phyloP scores from a whole-genome alignment of 495 filamentous ascomycete species.

The Endocarpon pusillum region DNA sequence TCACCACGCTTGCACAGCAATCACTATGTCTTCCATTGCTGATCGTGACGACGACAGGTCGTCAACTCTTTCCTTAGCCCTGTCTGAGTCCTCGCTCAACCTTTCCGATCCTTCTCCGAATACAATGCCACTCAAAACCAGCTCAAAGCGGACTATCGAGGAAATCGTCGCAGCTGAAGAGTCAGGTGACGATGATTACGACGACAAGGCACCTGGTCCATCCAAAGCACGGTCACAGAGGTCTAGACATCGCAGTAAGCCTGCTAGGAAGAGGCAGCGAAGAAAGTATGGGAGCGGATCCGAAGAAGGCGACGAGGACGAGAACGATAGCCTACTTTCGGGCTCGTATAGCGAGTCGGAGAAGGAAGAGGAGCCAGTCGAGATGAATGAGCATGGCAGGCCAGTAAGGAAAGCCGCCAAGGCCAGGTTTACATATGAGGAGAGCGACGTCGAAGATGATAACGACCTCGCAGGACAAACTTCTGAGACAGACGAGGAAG shows the following conservation, averaged over 20 bases:
- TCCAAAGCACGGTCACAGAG: conserved; percentile 28
- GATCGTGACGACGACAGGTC: too few relatives aligned
- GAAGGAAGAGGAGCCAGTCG: conserved; percentile 44
- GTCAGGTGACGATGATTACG: conserved; percentile 66
- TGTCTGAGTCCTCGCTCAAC: too few relatives aligned
- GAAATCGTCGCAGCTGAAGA: conserved; percentile 71
- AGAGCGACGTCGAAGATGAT: conserved; percentile 12
- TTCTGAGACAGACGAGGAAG: conserved; percentile 18
- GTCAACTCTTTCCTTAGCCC: too few relatives aligned
- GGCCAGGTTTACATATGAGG: conserved; percentile 1
- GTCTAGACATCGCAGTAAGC: conserved; percentile 20
- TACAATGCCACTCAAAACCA: too few relatives aligned
- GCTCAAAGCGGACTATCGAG: conserved; percentile 52
- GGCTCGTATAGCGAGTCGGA: conserved; percentile 40
- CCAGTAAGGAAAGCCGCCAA: not conserved
- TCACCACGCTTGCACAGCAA: too few relatives aligned
- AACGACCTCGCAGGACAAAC: conserved; percentile 8
- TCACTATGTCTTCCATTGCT: too few relatives aligned
- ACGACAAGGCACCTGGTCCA: conserved; percentile 24
- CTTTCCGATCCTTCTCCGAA: too few relatives aligned
- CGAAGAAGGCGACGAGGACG: conserved; percentile 46
- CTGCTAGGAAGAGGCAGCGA: conserved; percentile 30
- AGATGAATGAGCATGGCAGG: conserved; percentile 12
- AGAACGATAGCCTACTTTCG: conserved; percentile 49
- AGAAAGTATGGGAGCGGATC: conserved; percentile 39